Evolutionary conservation across 1,284 basidiomycete genomes (phyloP).

Genomic region (Trametes versicolor): DNA sequence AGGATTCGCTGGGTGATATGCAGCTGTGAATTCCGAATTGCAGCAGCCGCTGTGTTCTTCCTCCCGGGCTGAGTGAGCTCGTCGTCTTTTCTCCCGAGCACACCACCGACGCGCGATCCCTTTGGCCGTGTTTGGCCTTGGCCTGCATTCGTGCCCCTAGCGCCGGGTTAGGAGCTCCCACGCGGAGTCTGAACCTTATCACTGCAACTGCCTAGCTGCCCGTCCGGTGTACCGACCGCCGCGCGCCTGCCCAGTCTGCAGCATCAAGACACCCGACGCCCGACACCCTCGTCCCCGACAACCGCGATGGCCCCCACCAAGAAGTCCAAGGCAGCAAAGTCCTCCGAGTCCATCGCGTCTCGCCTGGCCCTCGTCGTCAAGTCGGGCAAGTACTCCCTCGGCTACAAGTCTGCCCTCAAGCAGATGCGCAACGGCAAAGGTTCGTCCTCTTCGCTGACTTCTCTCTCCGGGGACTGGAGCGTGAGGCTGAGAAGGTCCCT

Average conservation of each 20-base stretch:
- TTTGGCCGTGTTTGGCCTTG: constrained; percentile 37
- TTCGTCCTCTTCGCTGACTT: constrained; percentile 58
- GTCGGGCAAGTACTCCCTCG: constrained; percentile 93
- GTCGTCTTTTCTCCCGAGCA: constrained; percentile 23
- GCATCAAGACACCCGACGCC: constrained; percentile 35
- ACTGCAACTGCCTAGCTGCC: constrained; percentile 35
- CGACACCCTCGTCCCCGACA: constrained; percentile 24
- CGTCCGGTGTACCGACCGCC: constrained; percentile 16
- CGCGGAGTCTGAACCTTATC: constrained; percentile 37
- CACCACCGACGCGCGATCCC: constrained; percentile 34
- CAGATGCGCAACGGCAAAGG: constrained; percentile 98
- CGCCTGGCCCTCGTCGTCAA: constrained; percentile 98
- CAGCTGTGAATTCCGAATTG: constrained; percentile 33
- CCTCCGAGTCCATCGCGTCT: constrained; percentile 94
- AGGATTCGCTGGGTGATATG: constrained; percentile 27
- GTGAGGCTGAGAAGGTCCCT: constrained; percentile 97
- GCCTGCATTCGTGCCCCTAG: constrained; percentile 17
- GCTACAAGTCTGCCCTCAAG: constrained; percentile 98
- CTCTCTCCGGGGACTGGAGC: constrained; percentile 90
- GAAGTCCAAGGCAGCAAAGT: constrained; percentile 93
- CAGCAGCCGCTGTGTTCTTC: neutral
- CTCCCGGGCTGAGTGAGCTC: constrained; percentile 15
- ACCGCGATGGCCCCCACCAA: constrained; percentile 89
- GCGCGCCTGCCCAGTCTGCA: constrained; percentile 20
- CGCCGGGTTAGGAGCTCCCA: constrained; percentile 33